Base-by-base conservation (phyloP, 2,329 filamentous ascomycete genomes). In the Fusarium veterinarium region DNA sequence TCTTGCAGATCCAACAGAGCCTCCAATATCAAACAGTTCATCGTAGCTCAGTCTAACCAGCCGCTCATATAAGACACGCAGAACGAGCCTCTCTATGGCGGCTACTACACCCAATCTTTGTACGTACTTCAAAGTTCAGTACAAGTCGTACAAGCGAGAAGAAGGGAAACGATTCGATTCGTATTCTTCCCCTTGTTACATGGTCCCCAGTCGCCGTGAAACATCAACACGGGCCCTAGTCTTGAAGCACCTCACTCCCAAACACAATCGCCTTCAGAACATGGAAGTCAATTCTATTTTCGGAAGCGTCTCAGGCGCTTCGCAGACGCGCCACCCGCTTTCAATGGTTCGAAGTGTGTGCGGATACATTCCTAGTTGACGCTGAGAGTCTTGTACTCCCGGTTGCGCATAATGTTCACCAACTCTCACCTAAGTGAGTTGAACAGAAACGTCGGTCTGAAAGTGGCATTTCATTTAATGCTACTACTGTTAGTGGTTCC, bases 291-390 rank as follows among this genome's bases (percentile, higher is more conserved):
- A 33, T 66, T 57, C 74, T 76, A 76, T 76, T 76, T 76, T 75
- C 51, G 67, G 74, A 72, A 55, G 53, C 59, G 74, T 76, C 72
- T 76, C 70, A 76, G 70, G 67, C 71, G 71, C 71, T 69, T 75
- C 74, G 58, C 53, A 73, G 66, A 72, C 67, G 72, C 62, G 75
- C 67, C 67, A 74, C 55, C 67, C 66, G 63, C 74, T 53, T 66
- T 51, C 49, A 28, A 44, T 52, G 38, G 25, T 63, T 46, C n/a
- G 20, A 25, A 23, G 20, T n/a, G 40, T n/a, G 40, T 35, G 33
- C 33, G 33, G 33, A 35, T 35, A 35, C 33, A 35, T 35, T 35
- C 33, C 33, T 35, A 28, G 45, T 58, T 49, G 41, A 55, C 42
- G 41, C 42, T 63, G 31, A 38, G 40, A 19, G 28, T 33, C 44